phyloP scores from a whole-genome alignment of 169 alveolate species.

The Plasmodium yoelii region DNA sequence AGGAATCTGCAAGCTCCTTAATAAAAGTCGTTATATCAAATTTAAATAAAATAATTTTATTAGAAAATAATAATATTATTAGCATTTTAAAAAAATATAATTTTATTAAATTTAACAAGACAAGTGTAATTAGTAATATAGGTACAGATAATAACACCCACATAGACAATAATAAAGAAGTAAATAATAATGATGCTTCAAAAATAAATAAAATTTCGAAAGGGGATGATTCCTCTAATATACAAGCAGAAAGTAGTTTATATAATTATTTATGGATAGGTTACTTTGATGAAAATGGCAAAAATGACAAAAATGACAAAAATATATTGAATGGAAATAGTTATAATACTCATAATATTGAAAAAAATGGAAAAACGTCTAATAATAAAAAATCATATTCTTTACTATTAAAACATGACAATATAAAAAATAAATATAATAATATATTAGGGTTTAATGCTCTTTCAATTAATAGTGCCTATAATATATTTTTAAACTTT shows the following conservation, averaged over 20 bases:
- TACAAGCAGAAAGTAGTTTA: conserved; percentile 1
- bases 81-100: conserved; percentile 5
- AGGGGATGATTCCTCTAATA: too few relatives aligned
- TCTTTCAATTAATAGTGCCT: conserved; percentile 30
- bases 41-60: conserved; percentile 39
- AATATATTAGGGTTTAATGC: conserved; percentile 3
- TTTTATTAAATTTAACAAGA: conserved; percentile 4
- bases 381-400: conserved; percentile 30
- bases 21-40: conserved; percentile 32
- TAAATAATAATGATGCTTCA: background rate
- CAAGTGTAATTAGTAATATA: background rate
- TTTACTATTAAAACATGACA: conserved; percentile 30
- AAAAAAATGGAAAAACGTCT: background rate
- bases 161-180: conserved; percentile 2
- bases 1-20: conserved; percentile 18
- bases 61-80: conserved; percentile 31
- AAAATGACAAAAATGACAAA: conserved; percentile 4
- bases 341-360: background rate
- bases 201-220: too few relatives aligned
- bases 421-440: conserved; percentile 7
- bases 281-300: background rate
- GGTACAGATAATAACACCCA: background rate
- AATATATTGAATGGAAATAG: background rate
- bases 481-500: conserved; percentile 49
- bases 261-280: conserved; percentile 58